phyloP scores from a whole-genome alignment of 371 early-diverging fungal species.

The Lichtheimia hyalospora region DNA sequence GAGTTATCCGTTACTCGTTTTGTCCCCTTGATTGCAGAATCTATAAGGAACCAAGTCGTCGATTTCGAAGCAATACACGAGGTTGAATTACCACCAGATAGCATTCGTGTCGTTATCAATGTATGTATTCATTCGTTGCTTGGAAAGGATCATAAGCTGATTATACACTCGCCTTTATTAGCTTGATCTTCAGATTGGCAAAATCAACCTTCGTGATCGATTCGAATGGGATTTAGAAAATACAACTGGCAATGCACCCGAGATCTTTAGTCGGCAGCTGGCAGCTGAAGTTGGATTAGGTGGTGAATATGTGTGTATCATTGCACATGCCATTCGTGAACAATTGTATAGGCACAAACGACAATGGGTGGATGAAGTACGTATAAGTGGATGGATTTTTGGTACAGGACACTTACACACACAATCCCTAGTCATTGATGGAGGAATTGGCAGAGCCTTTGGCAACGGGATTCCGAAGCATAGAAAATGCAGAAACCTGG shows the following conservation, averaged over 20 bases:
- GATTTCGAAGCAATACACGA: conserved; percentile 49
- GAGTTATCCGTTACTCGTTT: conserved; percentile 58
- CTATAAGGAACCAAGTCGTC: conserved; percentile 67
- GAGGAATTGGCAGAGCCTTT: conserved; percentile 47
- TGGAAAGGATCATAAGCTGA: background rate
- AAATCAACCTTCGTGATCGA: conserved; percentile 82
- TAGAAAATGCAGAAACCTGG: conserved; percentile 77
- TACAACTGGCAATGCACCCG: conserved; percentile 71
- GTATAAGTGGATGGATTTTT: background rate
- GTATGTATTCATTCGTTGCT: conserved; percentile 18
- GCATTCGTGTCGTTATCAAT: conserved; percentile 44
- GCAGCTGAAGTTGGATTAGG: conserved; percentile 88
- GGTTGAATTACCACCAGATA: conserved; percentile 28
- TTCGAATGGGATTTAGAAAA: conserved; percentile 89
- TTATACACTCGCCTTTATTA: conserved; percentile 16
- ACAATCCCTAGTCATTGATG: conserved; percentile 27
- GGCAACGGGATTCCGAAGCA: conserved; percentile 58
- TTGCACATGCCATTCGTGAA: conserved; percentile 89
- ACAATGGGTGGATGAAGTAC: conserved; percentile 62
- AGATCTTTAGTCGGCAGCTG: conserved; percentile 80
- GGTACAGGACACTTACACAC: background rate
- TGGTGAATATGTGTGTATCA: conserved; percentile 86
- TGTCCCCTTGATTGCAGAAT: conserved; percentile 72
- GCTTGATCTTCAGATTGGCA: conserved; percentile 88
- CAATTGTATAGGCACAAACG: conserved; percentile 74